A percentile compares a stretch with the other conserved stretches of the same genome.
Evolutionary conservation across 495 filamentous ascomycete species (phyloP).

Genomic region (Cudoniella acicularis): DNA sequence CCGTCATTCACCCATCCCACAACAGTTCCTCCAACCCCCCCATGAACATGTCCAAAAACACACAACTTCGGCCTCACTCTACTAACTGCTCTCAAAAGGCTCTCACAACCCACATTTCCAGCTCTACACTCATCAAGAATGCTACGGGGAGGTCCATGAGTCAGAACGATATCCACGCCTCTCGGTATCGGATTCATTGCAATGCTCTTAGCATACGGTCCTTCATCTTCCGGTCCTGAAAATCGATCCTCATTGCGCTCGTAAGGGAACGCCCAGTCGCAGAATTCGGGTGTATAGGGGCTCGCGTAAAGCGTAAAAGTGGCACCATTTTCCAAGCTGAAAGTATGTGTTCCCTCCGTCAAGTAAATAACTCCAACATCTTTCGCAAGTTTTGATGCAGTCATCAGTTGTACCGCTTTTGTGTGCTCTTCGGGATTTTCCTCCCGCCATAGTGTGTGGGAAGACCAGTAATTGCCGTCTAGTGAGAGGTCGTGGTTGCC

Average conservation of each 20-base stretch:
- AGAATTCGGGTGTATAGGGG: slow-evolving; percentile 60
- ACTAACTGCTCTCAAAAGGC: slow-evolving; percentile 55
- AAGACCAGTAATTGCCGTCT: slow-evolving; percentile 39
- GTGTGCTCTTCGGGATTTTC: slow-evolving; percentile 20
- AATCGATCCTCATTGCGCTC: slow-evolving; percentile 38
- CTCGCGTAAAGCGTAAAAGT: slow-evolving; percentile 61
- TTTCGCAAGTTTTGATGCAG: slow-evolving; percentile 36
- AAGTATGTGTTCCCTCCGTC: slow-evolving; percentile 57
- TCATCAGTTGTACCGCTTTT: slow-evolving; percentile 34
- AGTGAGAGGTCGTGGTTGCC: slow-evolving; percentile 78
- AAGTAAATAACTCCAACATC: slow-evolving; percentile 54
- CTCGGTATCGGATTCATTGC: slow-evolving; percentile 29
- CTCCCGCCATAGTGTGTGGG: neutral
- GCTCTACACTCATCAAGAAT: slow-evolving; percentile 47
- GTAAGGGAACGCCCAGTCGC: slow-evolving; percentile 61
- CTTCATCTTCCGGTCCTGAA: slow-evolving; percentile 19
- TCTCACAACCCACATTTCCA: slow-evolving; percentile 49
- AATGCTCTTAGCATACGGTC: slow-evolving; percentile 22
- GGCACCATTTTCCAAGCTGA: slow-evolving; percentile 53
- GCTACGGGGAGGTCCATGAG: slow-evolving; percentile 65
- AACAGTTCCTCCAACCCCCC: slow-evolving; percentile 63
- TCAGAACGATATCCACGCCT: slow-evolving; percentile 60
- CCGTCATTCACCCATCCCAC: slow-evolving; percentile 45
- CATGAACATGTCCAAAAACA: slow-evolving; percentile 73
- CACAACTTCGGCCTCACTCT: slow-evolving; percentile 54